Conservation (phyloP, 169 alveolate species). For the Plasmodium knowlesi region DNA sequence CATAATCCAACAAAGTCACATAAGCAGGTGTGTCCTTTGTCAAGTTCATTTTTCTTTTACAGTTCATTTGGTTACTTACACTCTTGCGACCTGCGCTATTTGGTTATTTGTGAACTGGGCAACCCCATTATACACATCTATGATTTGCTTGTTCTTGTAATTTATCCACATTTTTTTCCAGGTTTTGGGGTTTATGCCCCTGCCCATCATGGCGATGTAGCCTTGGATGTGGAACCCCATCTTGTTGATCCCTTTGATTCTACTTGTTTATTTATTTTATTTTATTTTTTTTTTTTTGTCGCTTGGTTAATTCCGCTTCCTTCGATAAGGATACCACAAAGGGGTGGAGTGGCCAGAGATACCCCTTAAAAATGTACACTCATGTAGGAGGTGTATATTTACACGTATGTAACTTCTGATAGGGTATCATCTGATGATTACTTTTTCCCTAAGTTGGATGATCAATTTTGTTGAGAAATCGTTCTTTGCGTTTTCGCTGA, state of each 20-base stretch:
- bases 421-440: neutral
- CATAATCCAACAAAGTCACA: neutral
- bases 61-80: slow-evolving; percentile 34
- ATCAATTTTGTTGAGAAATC: neutral
- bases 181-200: slow-evolving; percentile 84
- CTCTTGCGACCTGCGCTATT: slow-evolving; percentile 83
- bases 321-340: neutral
- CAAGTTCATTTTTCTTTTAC: neutral
- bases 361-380: neutral
- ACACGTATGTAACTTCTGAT: neutral
- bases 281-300: neutral
- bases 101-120: slow-evolving; percentile 81
- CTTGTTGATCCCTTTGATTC: neutral
- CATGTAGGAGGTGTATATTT: slow-evolving; percentile 1
- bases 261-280: too few relatives aligned
- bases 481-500: neutral
- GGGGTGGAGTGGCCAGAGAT: neutral
- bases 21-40: neutral
- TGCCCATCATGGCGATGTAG: slow-evolving; percentile 83
- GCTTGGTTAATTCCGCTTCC: neutral
- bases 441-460: neutral
- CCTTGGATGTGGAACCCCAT: slow-evolving; percentile 87
- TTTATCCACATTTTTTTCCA: slow-evolving; percentile 82
- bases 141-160: slow-evolving; percentile 79
- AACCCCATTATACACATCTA: slow-evolving; percentile 76